Percentiles rank a stretch among this genome's conserved stretches.
Conservation (phyloP, 192 early-diverging fungal species). For the Linnemannia zychae region DNA sequence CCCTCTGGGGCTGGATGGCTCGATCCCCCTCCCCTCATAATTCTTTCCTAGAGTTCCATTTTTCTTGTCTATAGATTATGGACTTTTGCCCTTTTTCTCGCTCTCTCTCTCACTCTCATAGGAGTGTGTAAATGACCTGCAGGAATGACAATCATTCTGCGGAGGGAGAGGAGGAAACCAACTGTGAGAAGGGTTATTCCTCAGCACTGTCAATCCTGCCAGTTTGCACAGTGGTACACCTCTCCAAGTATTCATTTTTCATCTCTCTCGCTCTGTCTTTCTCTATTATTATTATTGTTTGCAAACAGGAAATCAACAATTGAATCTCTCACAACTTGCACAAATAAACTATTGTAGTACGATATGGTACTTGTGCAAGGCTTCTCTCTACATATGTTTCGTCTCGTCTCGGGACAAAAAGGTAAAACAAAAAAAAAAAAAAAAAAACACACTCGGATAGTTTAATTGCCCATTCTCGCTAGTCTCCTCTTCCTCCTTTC, state of each 20-base stretch:
- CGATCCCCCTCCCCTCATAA: neutral
- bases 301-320: neutral
- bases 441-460: constrained; percentile 1
- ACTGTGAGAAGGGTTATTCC: too few relatives aligned
- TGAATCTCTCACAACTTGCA: neutral
- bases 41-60: neutral
- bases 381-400: neutral
- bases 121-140: too few relatives aligned
- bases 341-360: neutral
- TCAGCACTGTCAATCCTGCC: neutral
- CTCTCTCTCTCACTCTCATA: too few relatives aligned
- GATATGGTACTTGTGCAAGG: too few relatives aligned
- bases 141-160: too few relatives aligned
- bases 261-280: neutral
- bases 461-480: neutral
- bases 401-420: neutral
- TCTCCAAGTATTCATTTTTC: neutral
- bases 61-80: neutral
- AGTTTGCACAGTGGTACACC: neutral
- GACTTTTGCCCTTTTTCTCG: too few relatives aligned
- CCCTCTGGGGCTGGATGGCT: neutral
- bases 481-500: neutral
- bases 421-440: too few relatives aligned
- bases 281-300: too few relatives aligned
- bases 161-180: too few relatives aligned